Conservation (phyloP, 2,329 filamentous ascomycete genomes). For the Alternaria viburni region DNA sequence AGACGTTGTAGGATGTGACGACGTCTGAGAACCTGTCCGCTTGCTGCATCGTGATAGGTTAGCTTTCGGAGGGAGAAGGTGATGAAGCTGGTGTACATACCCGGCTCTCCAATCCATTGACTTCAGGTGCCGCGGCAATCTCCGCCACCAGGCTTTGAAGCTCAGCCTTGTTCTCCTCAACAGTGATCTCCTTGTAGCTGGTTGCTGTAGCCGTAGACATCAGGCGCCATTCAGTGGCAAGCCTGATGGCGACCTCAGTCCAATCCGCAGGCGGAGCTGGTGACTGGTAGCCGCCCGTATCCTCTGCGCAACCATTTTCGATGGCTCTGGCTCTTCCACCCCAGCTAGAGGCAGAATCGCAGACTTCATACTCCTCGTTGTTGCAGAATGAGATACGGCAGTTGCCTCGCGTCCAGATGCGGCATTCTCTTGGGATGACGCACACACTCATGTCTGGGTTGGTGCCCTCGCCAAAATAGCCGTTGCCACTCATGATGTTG, state of each 20-base stretch:
- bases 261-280: neutral
- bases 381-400: conserved; percentile 1
- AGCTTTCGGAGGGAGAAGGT: neutral
- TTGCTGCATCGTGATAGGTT: neutral
- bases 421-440: neutral
- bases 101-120: neutral
- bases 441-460: neutral
- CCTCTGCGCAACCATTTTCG: neutral
- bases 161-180: neutral
- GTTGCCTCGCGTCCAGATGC: neutral
- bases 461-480: neutral
- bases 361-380: neutral
- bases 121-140: neutral
- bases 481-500: neutral
- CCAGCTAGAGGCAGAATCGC: neutral
- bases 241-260: neutral
- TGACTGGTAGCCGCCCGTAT: neutral
- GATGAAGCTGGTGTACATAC: neutral
- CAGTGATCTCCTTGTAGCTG: neutral
- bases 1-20: neutral
- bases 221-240: neutral
- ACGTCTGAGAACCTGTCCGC: neutral
- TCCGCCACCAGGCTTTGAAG: neutral
- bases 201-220: neutral
- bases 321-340: neutral